These are phyloP conservation scores for Linnemannia exigua DNA, from an alignment of 192 early-diverging fungal species.

Conservation along the genomic window DNA sequence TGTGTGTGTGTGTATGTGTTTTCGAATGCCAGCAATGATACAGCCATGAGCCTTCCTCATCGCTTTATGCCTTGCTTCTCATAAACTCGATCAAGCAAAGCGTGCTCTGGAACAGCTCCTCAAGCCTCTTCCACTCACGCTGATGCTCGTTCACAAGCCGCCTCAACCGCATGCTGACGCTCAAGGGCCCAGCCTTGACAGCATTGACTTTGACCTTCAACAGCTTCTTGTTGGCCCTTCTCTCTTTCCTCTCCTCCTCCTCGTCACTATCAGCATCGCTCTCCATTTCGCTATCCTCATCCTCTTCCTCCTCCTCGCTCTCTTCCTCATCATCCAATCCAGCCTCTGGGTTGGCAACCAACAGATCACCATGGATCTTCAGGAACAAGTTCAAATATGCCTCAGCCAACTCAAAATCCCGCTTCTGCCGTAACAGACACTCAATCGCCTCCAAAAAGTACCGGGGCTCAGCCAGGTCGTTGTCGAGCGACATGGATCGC, in stretches of 20 bases:
- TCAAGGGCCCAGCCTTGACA: constrained; percentile 47
- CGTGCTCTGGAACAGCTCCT: constrained; percentile 73
- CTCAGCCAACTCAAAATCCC: constrained; percentile 92
- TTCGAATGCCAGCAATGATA: background rate
- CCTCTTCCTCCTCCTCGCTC: constrained; percentile 8
- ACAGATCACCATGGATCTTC: constrained; percentile 84
- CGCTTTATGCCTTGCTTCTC: constrained; percentile 52
- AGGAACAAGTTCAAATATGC: constrained; percentile 85
- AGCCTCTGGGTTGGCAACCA: constrained; percentile 70
- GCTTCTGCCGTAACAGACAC: constrained; percentile 70
- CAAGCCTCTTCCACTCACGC: constrained; percentile 70
- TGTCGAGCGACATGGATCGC: constrained; percentile 79
- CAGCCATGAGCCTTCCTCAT: background rate
- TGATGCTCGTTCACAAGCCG: constrained; percentile 57
- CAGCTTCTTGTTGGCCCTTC: constrained; percentile 5
- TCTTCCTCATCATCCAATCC: constrained; percentile 60
- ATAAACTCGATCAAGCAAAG: constrained; percentile 76
- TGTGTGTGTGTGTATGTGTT: background rate
- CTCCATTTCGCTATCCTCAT: constrained; percentile 50
- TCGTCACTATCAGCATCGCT: constrained; percentile 40
- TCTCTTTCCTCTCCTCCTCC: background rate
- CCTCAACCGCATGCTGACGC: constrained; percentile 45
- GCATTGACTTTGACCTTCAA: constrained; percentile 46
- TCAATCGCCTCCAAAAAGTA: constrained; percentile 78
- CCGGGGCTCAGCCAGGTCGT: constrained; percentile 70